These are phyloP conservation scores for Phlegmacium glaucopus DNA, from an alignment of 768 basidiomycete species.

Conservation along the genomic window DNA sequence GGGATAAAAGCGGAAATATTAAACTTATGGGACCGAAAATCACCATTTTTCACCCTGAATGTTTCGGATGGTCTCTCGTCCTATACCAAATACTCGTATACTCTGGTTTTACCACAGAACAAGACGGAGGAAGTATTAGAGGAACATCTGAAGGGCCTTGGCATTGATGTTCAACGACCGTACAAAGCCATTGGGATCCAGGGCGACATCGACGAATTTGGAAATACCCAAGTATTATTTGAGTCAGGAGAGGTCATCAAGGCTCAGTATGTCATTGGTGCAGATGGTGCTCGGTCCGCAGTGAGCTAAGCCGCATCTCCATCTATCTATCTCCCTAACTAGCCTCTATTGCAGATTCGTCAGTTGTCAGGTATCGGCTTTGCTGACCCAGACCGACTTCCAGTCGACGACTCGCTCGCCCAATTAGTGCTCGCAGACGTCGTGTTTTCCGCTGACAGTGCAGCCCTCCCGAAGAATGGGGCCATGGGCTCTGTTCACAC, in stretches of 20 bases:
- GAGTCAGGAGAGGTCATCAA: constrained; percentile 4
- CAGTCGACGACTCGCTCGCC: neutral
- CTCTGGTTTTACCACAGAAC: neutral
- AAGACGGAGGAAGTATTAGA: constrained; percentile 1
- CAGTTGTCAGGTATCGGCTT: constrained; percentile 1
- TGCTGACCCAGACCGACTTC: neutral
- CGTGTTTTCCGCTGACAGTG: neutral
- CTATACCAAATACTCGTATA: constrained; percentile 1
- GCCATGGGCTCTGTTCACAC: too few relatives aligned
- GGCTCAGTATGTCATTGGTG: constrained; percentile 4
- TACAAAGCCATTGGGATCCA: neutral
- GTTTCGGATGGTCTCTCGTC: neutral
- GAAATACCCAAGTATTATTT: constrained; percentile 1
- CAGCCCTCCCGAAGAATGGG: too few relatives aligned
- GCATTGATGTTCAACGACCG: neutral
- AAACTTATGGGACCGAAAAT: neutral
- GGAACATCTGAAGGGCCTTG: neutral
- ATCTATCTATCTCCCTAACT: neutral
- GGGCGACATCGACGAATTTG: neutral
- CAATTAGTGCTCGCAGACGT: constrained; percentile 4
- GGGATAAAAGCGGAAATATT: neutral
- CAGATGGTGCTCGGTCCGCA: constrained; percentile 4
- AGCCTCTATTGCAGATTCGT: neutral
- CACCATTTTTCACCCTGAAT: neutral
- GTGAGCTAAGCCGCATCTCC: neutral